Percentiles rank a stretch among this genome's conserved stretches.
phyloP scores from a whole-genome alignment of 495 filamentous ascomycete genomes.

The Aspergillus coremiiformis region DNA sequence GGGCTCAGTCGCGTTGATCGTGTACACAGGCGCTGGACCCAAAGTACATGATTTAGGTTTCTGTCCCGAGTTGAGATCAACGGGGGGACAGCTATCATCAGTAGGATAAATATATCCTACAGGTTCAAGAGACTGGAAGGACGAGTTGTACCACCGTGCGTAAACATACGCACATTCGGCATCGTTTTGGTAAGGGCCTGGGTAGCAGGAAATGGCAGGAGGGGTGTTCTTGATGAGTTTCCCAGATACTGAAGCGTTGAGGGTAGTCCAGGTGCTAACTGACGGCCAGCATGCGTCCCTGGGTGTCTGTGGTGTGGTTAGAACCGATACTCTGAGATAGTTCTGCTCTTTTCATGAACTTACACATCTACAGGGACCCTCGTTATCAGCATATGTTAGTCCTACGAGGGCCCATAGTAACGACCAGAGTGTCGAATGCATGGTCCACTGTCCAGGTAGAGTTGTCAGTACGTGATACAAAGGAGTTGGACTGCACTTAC shows the following conservation, averaged over 20 bases:
- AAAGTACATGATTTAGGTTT: conserved; percentile 21
- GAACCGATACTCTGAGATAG: background rate
- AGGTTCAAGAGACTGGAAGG: conserved; percentile 22
- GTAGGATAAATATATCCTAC: conserved; percentile 27
- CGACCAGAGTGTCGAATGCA: background rate
- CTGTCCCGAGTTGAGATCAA: conserved; percentile 25
- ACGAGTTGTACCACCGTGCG: conserved; percentile 21
- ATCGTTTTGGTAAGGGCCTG: conserved; percentile 21
- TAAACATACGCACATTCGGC: conserved; percentile 20
- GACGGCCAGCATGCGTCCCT: conserved; percentile 37
- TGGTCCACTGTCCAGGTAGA: background rate
- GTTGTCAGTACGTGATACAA: background rate
- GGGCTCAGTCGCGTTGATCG: conserved; percentile 25
- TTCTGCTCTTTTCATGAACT: background rate
- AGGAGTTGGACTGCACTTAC: background rate
- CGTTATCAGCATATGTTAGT: background rate
- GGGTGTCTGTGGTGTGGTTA: conserved; percentile 19
- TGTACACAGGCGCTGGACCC: conserved; percentile 18
- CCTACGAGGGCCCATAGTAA: background rate
- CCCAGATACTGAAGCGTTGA: conserved; percentile 43
- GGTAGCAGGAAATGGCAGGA: conserved; percentile 50
- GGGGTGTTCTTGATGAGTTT: conserved; percentile 45
- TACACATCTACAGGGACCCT: conserved; percentile 13
- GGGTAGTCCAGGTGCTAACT: conserved; percentile 24
- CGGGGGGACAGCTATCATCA: conserved; percentile 21